Percentiles rank a stretch among this genome's conserved stretches.
Evolutionary conservation across 2,329 filamentous ascomycete species (phyloP).

Genomic region (Fonsecaea pedrosoi): DNA sequence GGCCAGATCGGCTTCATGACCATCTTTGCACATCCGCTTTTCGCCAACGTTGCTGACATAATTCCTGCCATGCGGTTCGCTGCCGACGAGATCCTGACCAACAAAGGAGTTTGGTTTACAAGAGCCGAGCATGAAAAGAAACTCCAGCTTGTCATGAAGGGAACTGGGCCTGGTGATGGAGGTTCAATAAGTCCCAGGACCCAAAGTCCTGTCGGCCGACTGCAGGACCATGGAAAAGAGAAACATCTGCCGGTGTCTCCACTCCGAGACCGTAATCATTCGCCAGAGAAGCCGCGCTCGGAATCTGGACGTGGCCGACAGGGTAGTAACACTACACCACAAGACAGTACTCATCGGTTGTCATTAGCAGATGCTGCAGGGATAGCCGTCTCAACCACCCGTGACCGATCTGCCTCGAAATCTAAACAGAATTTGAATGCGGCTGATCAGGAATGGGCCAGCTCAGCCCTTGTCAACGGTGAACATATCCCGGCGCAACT

Average conservation of each 20-base stretch:
- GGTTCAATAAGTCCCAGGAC: constrained; percentile 39
- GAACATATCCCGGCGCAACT: constrained; percentile 20
- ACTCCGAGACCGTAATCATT: constrained; percentile 27
- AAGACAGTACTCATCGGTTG: constrained; percentile 20
- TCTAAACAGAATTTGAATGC: constrained; percentile 9
- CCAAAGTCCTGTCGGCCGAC: constrained; percentile 34
- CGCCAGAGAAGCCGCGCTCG: constrained; percentile 7
- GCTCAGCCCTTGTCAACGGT: constrained; percentile 19
- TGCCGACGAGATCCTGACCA: constrained; percentile 78
- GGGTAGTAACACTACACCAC: constrained; percentile 21
- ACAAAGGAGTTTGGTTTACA: constrained; percentile 75
- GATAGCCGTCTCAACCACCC: constrained; percentile 13
- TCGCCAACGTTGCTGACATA: constrained; percentile 84
- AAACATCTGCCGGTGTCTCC: constrained; percentile 35
- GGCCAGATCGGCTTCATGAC: constrained; percentile 97
- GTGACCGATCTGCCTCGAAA: constrained; percentile 10
- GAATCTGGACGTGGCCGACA: constrained; percentile 17
- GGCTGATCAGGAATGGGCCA: constrained; percentile 14
- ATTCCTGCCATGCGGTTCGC: constrained; percentile 85
- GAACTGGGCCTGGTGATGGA: constrained; percentile 40
- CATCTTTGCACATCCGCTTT: constrained; percentile 89
- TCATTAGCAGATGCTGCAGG: constrained; percentile 27
- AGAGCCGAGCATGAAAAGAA: constrained; percentile 69
- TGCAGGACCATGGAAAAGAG: constrained; percentile 11
- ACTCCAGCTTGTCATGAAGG: constrained; percentile 51